phyloP scores from a whole-genome alignment of 2,329 filamentous ascomycete species.

The Davidsoniella neocaledoniae region DNA sequence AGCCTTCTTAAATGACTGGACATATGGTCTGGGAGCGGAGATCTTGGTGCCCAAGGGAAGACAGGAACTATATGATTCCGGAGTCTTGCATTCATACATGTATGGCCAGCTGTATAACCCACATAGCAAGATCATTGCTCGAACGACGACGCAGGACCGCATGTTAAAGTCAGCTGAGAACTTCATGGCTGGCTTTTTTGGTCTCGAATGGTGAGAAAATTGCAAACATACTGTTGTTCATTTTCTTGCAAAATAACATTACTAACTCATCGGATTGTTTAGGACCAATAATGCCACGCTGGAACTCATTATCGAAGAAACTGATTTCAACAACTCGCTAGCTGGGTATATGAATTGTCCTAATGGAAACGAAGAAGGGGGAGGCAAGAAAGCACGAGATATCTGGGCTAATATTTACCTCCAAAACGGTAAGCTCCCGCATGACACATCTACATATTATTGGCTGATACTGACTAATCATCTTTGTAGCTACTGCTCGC shows the following conservation, averaged over 20 bases:
- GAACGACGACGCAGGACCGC: slow-evolving; percentile 60
- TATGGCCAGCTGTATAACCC: slow-evolving; percentile 57
- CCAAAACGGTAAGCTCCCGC: slow-evolving; percentile 28
- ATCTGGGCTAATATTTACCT: slow-evolving; percentile 52
- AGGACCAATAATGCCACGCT: slow-evolving; percentile 53
- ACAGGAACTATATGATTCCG: slow-evolving; percentile 54
- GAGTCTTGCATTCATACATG: slow-evolving; percentile 53
- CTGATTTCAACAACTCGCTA: slow-evolving; percentile 51
- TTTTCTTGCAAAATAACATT: neutral
- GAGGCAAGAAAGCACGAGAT: slow-evolving; percentile 34
- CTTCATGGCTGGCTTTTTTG: slow-evolving; percentile 66
- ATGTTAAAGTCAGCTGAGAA: slow-evolving; percentile 67
- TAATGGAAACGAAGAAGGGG: slow-evolving; percentile 35
- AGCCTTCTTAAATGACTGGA: slow-evolving; percentile 52
- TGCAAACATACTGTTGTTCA: neutral
- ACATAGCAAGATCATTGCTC: slow-evolving; percentile 52
- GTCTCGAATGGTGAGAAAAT: slow-evolving; percentile 42
- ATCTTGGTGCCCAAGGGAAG: slow-evolving; percentile 58
- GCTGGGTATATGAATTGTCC: slow-evolving; percentile 51
- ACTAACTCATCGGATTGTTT: neutral
- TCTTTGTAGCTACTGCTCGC: slow-evolving; percentile 34
- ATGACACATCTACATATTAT: neutral
- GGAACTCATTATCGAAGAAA: slow-evolving; percentile 52
- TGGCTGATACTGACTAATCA: neutral
- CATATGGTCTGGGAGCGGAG: slow-evolving; percentile 50